Evolutionary conservation across 139 green algal species (phyloP), one percentile per base, ranked within the genome.

Genomic region (Coelastrella sp.): DNA sequence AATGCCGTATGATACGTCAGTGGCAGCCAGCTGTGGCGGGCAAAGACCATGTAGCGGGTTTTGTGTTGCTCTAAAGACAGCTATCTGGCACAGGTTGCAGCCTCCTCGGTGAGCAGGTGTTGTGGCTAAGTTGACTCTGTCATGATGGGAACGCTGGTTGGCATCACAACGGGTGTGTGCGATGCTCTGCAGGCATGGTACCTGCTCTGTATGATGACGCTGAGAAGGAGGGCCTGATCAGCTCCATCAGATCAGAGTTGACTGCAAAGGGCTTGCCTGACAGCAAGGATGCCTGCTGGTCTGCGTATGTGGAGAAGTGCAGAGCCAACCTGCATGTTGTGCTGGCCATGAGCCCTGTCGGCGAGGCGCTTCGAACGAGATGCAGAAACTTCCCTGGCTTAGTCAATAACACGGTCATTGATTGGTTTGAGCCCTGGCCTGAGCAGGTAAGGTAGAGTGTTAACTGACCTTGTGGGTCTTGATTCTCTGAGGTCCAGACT

Each of bases 351-450:
- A 97, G 95, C 65, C 97, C 97, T 14, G 97, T 99, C 20, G 96
- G 96, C 54, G 96, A 98, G 78, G 95, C 96, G 89, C 97, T 99
- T 93, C 94, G 97, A 68, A 92, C 96, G 65, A 94, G 97, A 57
- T 87, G 87, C 78, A 94, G 91, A 17, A 98, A 98, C 93, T 99
- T 98, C 93, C 97, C 96, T 20, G 97, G 95, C 73, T 94, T 99
- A 92, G 96, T 98, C 58, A 98, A 98, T 90, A 98, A 97, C 93
- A 97, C 95, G 14, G 96, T 98, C 32, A 98, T 99, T 85, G 96
- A 99, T 92, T 98, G 96, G 96, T 98, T 99, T 90, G 95, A 97
- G 90, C 96, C 95, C 2, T 99, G 97, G 97, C 97, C 97, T 7
- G 93, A 97, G 88, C 93, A 98, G 93, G 95, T 91, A 59, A 47